Evolutionary conservation across 306 rosid genomes (phyloP).

Genomic region (apple (Malus domestica)): ASM211411v1 NC_041793.1:46747501-46748000

Average conservation of each 20-base stretch:
- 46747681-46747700: conserved; percentile 90
- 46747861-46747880: no score
- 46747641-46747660: conserved; percentile 95
- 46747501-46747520: background rate
- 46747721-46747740: conserved; percentile 20
- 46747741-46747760: conserved; percentile 18
- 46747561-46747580: background rate
- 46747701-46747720: conserved; percentile 82
- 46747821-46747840: background rate
- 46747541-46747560: background rate
- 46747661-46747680: conserved; percentile 99
- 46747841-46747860: no score
- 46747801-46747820: conserved; percentile 12
- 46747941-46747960: background rate
- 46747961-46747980: background rate
- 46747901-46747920: background rate
- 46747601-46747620: conserved; percentile 72
- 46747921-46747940: background rate
- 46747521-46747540: background rate
- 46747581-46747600: conserved; percentile 63
- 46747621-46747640: conserved; percentile 69
- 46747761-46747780: conserved; percentile 31
- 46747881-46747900: no score
- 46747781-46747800: background rate
- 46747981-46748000: no score